phyloP scores from a whole-genome alignment of 192 early-diverging fungal species.

The Obelidium mucronatum region DNA sequence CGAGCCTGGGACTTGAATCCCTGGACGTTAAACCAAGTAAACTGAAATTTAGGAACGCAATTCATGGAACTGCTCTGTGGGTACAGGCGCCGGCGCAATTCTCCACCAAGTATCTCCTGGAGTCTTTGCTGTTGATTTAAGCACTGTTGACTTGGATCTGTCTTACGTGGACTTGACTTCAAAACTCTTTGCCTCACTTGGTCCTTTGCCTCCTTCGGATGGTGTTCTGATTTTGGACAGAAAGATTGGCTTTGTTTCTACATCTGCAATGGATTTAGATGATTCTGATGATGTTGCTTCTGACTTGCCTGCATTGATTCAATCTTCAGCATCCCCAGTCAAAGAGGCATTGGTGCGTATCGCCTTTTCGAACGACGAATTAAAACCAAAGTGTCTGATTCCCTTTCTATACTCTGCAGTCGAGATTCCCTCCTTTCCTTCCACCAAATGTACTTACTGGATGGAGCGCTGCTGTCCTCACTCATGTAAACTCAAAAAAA shows the following conservation, averaged over 20 bases:
- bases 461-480: conserved; percentile 17
- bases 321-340: too few relatives aligned
- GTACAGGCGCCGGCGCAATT: conserved; percentile 6
- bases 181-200: conserved; percentile 7
- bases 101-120: conserved; percentile 8
- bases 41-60: conserved; percentile 18
- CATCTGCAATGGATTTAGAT: not conserved
- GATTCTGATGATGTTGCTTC: too few relatives aligned
- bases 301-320: too few relatives aligned
- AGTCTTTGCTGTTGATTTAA: conserved; percentile 12
- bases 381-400: too few relatives aligned
- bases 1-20: too few relatives aligned
- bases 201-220: not conserved
- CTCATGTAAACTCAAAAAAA: too few relatives aligned
- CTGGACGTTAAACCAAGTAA: too few relatives aligned
- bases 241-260: not conserved
- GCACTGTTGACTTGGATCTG: not conserved
- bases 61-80: not conserved
- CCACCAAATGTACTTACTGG: conserved; percentile 26
- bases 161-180: not conserved
- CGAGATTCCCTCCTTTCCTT: conserved; percentile 1
- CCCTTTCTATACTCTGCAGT: too few relatives aligned
- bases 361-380: too few relatives aligned
- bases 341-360: too few relatives aligned
- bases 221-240: conserved; percentile 19